A percentile compares a stretch with the other conserved stretches of the same genome.
phyloP scores from a whole-genome alignment of 2,329 filamentous ascomycete species.

The Harringtonia lauricola region DNA sequence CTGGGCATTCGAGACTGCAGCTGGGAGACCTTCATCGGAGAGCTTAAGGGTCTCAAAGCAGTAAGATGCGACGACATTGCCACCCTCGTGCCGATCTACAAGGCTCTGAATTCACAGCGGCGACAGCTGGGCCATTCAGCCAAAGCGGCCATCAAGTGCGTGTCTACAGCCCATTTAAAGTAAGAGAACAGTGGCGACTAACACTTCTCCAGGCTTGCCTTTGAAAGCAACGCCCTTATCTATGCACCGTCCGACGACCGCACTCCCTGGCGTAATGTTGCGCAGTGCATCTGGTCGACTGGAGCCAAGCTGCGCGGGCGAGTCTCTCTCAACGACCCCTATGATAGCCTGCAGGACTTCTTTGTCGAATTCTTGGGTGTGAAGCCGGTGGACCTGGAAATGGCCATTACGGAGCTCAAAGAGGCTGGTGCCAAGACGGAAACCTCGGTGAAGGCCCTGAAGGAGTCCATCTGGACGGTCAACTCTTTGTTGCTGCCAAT shows the following conservation, averaged over 20 bases:
- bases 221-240: constrained; percentile 6
- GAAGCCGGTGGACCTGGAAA: constrained; percentile 16
- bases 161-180: neutral
- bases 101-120: neutral
- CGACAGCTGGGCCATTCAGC: neutral
- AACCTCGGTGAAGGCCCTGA: constrained; percentile 14
- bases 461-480: constrained; percentile 19
- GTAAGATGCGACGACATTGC: neutral
- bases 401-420: constrained; percentile 21
- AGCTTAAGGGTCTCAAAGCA: constrained; percentile 2
- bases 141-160: neutral
- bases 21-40: constrained; percentile 1
- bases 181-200: neutral
- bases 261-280: neutral
- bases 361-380: constrained; percentile 18
- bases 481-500: constrained; percentile 19
- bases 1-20: constrained; percentile 5
- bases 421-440: constrained; percentile 7
- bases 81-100: constrained; percentile 3
- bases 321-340: constrained; percentile 6
- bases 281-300: constrained; percentile 10
- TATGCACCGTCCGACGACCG: constrained; percentile 2
- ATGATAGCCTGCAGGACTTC: constrained; percentile 3
- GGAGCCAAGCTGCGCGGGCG: constrained; percentile 3
- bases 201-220: neutral